phyloP scores from a whole-genome alignment of 495 filamentous ascomycete species.

The Hypomontagnella submonticulosa region DNA sequence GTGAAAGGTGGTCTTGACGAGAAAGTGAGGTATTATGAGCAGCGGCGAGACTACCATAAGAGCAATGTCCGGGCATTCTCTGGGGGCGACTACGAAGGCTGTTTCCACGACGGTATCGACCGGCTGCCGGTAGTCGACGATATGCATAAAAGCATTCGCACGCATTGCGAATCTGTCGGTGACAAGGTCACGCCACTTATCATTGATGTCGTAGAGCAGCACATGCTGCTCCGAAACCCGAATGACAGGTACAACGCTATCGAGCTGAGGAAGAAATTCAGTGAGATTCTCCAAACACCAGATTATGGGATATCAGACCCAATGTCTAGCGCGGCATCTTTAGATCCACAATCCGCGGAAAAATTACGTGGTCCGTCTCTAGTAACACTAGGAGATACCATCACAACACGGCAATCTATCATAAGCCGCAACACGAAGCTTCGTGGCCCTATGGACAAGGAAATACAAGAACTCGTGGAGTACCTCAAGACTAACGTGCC shows the following conservation, averaged over 20 bases:
- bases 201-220: slow-evolving; percentile 37
- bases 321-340: background rate
- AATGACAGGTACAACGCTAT: slow-evolving; percentile 24
- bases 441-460: background rate
- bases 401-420: slow-evolving; percentile 3
- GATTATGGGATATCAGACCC: background rate
- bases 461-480: slow-evolving; percentile 27
- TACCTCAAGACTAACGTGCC: slow-evolving; percentile 41
- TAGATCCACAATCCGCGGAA: background rate
- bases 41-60: slow-evolving; percentile 46
- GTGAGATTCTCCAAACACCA: background rate
- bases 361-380: slow-evolving; percentile 1
- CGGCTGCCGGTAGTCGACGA: slow-evolving; percentile 47
- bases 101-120: slow-evolving; percentile 57
- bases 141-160: slow-evolving; percentile 39
- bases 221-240: slow-evolving; percentile 34
- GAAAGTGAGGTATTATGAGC: slow-evolving; percentile 49
- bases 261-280: slow-evolving; percentile 13
- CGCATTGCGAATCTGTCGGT: slow-evolving; percentile 26
- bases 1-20: slow-evolving; percentile 47
- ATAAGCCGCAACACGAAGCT: background rate
- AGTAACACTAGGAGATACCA: background rate
- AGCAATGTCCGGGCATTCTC: slow-evolving; percentile 27
- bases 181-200: slow-evolving; percentile 41
- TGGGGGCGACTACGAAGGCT: slow-evolving; percentile 45